These are phyloP conservation scores for Sclerotinia borealis DNA, from an alignment of 2,329 filamentous ascomycete genomes.

Conservation along the genomic window DNA sequence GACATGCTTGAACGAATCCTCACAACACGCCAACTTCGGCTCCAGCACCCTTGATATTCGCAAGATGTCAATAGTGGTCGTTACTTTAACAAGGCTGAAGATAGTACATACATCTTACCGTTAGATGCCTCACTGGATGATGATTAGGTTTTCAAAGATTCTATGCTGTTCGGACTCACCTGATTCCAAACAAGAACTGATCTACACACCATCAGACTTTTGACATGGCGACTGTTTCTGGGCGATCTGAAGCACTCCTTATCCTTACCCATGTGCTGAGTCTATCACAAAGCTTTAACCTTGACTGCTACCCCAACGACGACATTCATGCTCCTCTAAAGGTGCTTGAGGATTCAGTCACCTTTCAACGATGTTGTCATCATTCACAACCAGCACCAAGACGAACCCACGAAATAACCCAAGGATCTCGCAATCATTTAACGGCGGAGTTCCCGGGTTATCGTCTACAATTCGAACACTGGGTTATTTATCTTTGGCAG, in stretches of 20 bases:
- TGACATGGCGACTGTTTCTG: conserved; percentile 1
- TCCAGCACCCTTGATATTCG: neutral
- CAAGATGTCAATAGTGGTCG: neutral
- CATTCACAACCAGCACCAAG: neutral
- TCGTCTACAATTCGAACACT: neutral
- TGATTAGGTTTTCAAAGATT: conserved; percentile 4
- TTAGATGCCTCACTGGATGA: neutral
- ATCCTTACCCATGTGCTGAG: neutral
- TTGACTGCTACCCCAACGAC: conserved; percentile 1
- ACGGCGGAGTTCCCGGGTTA: neutral
- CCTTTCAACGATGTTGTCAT: conserved; percentile 1
- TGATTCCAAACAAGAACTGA: neutral
- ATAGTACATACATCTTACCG: neutral
- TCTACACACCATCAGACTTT: neutral
- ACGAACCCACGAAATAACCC: neutral
- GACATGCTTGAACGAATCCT: conserved; percentile 11
- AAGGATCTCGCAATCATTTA: neutral
- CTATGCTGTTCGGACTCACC: neutral
- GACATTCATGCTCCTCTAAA: neutral
- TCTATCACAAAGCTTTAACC: neutral
- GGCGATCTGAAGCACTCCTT: conserved; percentile 3
- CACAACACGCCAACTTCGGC: neutral
- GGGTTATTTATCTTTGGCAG: neutral
- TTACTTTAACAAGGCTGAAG: conserved; percentile 5
- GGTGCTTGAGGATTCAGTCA: neutral